Base-by-base conservation (phyloP, 768 basidiomycete genomes). In the Lentinula raphanica region DNA sequence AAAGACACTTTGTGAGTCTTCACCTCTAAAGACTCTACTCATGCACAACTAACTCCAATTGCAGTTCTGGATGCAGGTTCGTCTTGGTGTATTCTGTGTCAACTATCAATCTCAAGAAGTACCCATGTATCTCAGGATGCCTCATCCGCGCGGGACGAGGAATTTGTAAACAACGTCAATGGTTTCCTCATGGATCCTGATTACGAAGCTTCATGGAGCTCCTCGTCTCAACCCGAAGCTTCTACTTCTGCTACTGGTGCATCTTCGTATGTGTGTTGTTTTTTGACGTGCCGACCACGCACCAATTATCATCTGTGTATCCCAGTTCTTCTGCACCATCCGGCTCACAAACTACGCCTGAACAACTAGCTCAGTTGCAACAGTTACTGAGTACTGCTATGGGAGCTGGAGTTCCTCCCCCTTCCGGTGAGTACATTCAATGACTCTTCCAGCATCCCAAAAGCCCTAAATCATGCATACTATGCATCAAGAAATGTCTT, bases 1-100 rank as follows among this genome's bases (percentile, higher is more conserved):
- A 92, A 67, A 83, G 85, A 61, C 90, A 94, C 70, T 96, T 97
- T 70, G 94, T 95, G 66, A 71, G 85, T n/a, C 25, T 36, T 28
- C 6, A 49, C 13, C 15, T 51, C 3, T 44, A 7, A 13, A 35
- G 13, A 1, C n/a, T 19, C 29, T 23, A 39, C 39, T 11, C 56
- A 19, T 23, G 32, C 46, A 42, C 61, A 46, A 38, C 12, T 58
- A 55, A n/a, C 2, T 3, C 1, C 36, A 36, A 53, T 12, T 59
- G 6, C 64, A 93, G 91, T 93, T 91, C 65, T 93, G 90, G 90
- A 76, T 92, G 82, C 91, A 92, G 87, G 90, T 90, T 70, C 65
- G 25, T 49, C 15, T 12, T 3, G 13, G 15, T 5, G 12, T 35
- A 48, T 32, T 13, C 15, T 50, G n/a, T 21, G 49, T 21, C 21